Evolutionary conservation across 106 monocot genomes (phyloP).

Genomic region (Gastrodia elata): DNA sequence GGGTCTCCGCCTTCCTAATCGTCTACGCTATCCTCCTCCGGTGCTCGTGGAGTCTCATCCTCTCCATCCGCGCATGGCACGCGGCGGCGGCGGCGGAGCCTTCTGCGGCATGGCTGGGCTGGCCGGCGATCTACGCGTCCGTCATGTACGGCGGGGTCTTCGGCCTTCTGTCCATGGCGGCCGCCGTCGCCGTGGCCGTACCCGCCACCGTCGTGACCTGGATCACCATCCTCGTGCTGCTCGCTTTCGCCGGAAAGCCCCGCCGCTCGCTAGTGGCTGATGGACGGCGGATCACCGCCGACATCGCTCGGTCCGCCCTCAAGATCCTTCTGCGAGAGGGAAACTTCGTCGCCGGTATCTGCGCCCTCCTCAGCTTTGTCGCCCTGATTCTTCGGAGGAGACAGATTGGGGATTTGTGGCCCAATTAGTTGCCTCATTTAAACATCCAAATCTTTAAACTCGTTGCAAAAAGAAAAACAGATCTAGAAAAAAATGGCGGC

Average conservation of each 20-base stretch:
- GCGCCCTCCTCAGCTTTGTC: conserved; percentile 26
- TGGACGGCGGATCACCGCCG: conserved; percentile 35
- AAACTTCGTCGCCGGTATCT: conserved; percentile 27
- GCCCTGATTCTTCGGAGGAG: conserved; percentile 19
- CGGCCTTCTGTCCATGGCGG: conserved; percentile 62
- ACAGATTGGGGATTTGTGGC: neutral
- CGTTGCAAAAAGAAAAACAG: no score
- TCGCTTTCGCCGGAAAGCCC: conserved; percentile 59
- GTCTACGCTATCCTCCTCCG: conserved; percentile 68
- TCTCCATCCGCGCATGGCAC: conserved; percentile 80
- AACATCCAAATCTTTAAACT: no score
- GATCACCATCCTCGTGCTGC: conserved; percentile 73
- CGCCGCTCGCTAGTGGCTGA: conserved; percentile 30
- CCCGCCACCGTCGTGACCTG: conserved; percentile 70
- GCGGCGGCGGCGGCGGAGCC: conserved; percentile 6
- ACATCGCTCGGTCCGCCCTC: conserved; percentile 32
- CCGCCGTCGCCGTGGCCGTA: conserved; percentile 57
- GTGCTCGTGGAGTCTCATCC: conserved; percentile 67
- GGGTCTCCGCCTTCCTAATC: conserved; percentile 70
- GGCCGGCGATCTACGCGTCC: conserved; percentile 47
- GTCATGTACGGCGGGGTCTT: conserved; percentile 63
- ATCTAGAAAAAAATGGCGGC: no score
- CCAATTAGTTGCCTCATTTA: neutral
- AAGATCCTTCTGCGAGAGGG: conserved; percentile 46
- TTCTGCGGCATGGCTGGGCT: conserved; percentile 1